A percentile compares a stretch with the other conserved stretches of the same genome.
Conservation (phyloP, 2,329 filamentous ascomycete genomes). For the Aspergillus udagawae region DNA sequence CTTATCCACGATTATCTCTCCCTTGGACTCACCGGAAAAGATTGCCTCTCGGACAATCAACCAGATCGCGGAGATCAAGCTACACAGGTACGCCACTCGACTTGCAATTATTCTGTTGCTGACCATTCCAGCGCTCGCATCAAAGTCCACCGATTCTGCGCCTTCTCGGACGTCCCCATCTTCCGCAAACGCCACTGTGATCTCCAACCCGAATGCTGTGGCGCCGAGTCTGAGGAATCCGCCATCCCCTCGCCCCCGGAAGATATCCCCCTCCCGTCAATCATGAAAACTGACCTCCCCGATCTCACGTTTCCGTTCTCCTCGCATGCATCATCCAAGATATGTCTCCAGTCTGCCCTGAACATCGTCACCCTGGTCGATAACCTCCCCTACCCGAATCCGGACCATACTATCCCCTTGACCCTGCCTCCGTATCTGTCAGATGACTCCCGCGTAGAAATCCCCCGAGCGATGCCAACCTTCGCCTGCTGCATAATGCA, state of each 20-base stretch:
- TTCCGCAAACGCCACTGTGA: constrained; percentile 22
- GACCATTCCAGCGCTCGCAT: constrained; percentile 20
- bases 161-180: constrained; percentile 25
- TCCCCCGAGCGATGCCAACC: constrained; percentile 24
- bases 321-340: constrained; percentile 20
- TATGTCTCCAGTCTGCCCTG: constrained; percentile 25
- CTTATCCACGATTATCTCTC: constrained; percentile 1
- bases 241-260: background rate
- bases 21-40: constrained; percentile 12
- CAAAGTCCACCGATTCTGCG: constrained; percentile 26
- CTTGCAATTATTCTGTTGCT: background rate
- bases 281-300: background rate
- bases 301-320: constrained; percentile 18
- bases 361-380: constrained; percentile 24
- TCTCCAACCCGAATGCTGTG: constrained; percentile 8
- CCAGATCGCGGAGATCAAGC: constrained; percentile 25
- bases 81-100: constrained; percentile 13
- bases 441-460: constrained; percentile 1
- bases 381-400: constrained; percentile 20
- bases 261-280: background rate
- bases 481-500: constrained; percentile 24
- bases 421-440: constrained; percentile 3
- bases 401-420: background rate
- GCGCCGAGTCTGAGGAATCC: background rate
- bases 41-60: constrained; percentile 18